Base-by-base conservation (phyloP, 164 flowering plant genomes). In the Stephania yunnanensis region DNA sequence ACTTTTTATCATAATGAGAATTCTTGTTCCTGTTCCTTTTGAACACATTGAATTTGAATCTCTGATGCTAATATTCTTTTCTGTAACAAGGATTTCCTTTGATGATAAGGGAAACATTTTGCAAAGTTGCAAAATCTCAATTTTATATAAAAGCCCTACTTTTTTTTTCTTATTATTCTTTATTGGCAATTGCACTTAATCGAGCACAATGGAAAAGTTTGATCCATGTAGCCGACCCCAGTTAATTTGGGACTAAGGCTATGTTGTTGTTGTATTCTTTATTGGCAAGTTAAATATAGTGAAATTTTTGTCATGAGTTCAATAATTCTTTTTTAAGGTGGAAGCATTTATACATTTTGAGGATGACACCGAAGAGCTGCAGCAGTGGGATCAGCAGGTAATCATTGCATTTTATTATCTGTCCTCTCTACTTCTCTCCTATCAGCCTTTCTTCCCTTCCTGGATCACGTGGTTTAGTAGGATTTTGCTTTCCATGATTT, bases 331-430 rank as follows among this genome's bases (percentile, higher is more conserved):
- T 22, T 71, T 44, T 78, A 86, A 95, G 98, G 98, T 94, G 65
- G 98, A 96, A 82, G 94, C 94, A 72, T 89, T 96, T 68, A 96
- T 96, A 75, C 99, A 96, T 87, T 96, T 96, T 85, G 99, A 94
- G 77, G 99, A 94, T 83, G 99, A 92, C 80, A 87, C 95, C 20
- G 98, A 96, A 77, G 99, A 96, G 84, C 80, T 96, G 82, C 97
- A 91, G 80, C 97, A 84, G 67, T 96, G 99, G 98, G 99, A 96
- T 87, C 94, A 96, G 70, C 98, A 94, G 94, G 99, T 93, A 66
- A 74, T 61, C 52, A 69, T 46, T 36, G 25, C 22, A 45, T 11
- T 70, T 13, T 19, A 3, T 29, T 63, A 7, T 12, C 58, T 68
- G 44, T 68, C 6, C 9, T 45, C 44, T 12, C 64, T 12, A 11